Evolutionary conservation across 1,284 basidiomycete genomes (phyloP).

Genomic region (Ceratobasidium sp.): DNA sequence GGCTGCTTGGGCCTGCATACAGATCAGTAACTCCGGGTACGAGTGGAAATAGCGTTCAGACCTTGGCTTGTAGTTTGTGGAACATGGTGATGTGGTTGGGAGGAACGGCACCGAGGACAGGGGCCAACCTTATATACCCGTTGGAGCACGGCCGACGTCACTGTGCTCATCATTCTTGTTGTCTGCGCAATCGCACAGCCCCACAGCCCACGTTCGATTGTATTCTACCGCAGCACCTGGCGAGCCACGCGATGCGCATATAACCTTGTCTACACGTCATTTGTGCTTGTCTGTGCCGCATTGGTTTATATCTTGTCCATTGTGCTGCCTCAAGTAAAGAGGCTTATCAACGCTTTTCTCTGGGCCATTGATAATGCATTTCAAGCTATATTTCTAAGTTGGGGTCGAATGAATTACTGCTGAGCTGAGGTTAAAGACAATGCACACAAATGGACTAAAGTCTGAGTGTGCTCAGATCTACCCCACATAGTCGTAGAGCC

Average conservation of each 20-base stretch:
- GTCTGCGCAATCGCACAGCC: slow-evolving; percentile 44
- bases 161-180: slow-evolving; percentile 37
- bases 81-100: slow-evolving; percentile 27
- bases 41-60: background rate
- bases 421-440: slow-evolving; percentile 8
- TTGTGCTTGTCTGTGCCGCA: background rate
- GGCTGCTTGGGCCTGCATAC: slow-evolving; percentile 38
- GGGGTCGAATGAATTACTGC: background rate
- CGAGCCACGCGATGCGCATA: slow-evolving; percentile 24
- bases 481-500: background rate
- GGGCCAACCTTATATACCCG: slow-evolving; percentile 28
- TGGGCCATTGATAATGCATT: background rate
- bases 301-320: background rate
- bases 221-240: slow-evolving; percentile 11
- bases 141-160: slow-evolving; percentile 43
- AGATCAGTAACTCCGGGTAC: background rate
- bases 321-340: too few relatives aligned
- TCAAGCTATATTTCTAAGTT: background rate
- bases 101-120: background rate
- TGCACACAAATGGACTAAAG: background rate
- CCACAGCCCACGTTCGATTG: slow-evolving; percentile 14
- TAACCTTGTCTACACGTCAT: background rate
- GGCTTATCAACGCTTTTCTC: background rate
- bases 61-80: slow-evolving; percentile 45
- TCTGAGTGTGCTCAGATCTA: background rate